A percentile compares a stretch with the other conserved stretches of the same genome.
These are phyloP conservation scores for Dillenia suffruticosa DNA, from an alignment of 164 flowering plant genomes.

Conservation along the genomic window DNA sequence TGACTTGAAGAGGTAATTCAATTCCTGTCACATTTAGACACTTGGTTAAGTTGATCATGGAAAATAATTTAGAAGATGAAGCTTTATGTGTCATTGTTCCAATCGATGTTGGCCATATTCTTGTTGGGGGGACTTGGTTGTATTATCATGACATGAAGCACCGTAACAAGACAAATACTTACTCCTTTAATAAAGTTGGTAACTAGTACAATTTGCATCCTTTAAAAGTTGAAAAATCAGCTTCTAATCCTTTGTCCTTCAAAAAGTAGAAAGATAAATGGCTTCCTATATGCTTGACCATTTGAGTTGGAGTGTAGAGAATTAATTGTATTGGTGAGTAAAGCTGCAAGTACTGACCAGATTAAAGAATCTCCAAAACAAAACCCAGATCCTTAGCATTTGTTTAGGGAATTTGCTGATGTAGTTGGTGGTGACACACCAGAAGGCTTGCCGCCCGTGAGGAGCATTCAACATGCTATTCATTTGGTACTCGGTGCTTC, in stretches of 20 bases:
- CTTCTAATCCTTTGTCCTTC: neutral
- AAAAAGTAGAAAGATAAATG: neutral
- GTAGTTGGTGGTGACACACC: neutral
- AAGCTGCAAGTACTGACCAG: neutral
- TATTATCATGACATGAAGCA: slow-evolving; percentile 1
- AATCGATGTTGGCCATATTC: neutral
- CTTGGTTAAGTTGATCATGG: neutral
- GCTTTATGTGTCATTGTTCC: slow-evolving; percentile 1
- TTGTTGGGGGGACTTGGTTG: slow-evolving; percentile 2
- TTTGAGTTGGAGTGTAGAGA: neutral
- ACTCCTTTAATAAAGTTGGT: neutral
- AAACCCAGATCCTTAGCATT: neutral
- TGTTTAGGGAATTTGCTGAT: neutral
- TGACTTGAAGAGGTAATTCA: neutral
- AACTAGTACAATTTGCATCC: slow-evolving; percentile 1
- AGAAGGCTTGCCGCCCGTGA: neutral
- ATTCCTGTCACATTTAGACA: neutral
- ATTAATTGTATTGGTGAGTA: neutral
- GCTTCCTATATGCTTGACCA: neutral
- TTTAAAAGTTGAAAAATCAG: neutral
- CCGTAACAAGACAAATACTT: neutral
- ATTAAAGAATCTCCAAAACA: neutral
- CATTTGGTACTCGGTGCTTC: neutral
- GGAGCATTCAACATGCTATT: slow-evolving; percentile 4
- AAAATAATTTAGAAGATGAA: neutral